phyloP scores from a whole-genome alignment of 192 early-diverging fungal species.

The Pilobolus umbonatus region DNA sequence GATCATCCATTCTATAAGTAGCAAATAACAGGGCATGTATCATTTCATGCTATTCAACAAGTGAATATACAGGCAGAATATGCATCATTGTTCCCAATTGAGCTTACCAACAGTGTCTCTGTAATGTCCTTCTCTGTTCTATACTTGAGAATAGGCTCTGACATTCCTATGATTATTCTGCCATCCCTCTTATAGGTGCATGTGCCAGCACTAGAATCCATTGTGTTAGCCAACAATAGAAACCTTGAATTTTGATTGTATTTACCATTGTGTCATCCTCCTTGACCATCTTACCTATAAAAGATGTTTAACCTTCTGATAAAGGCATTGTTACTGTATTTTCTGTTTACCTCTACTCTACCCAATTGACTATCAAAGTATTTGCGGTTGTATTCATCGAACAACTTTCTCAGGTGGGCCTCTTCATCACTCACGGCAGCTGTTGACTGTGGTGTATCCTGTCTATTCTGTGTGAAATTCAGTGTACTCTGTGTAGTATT shows the following conservation, averaged over 20 bases:
- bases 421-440: too few species aligned
- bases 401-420: too few species aligned
- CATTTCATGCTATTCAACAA: constrained; percentile 52
- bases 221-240: not conserved
- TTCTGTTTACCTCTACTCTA: not conserved
- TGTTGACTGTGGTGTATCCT: too few species aligned
- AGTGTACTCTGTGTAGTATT: too few species aligned
- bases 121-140: constrained; percentile 53
- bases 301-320: too few species aligned
- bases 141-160: constrained; percentile 64
- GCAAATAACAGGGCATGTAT: constrained; percentile 67
- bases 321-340: too few species aligned
- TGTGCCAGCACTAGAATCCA: constrained; percentile 48
- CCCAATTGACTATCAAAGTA: not conserved
- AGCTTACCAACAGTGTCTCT: constrained; percentile 48
- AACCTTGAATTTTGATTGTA: not conserved
- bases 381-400: too few species aligned
- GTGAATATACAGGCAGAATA: not conserved
- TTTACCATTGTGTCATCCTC: too few species aligned
- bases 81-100: not conserved
- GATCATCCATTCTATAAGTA: constrained; percentile 45
- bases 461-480: too few species aligned
- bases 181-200: constrained; percentile 46
- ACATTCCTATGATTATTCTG: constrained; percentile 49
- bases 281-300: too few species aligned